These are phyloP conservation scores for Triticum turgidum DNA, from an alignment of 176 grass and related monocot species.

Conservation along the genomic window DNA sequence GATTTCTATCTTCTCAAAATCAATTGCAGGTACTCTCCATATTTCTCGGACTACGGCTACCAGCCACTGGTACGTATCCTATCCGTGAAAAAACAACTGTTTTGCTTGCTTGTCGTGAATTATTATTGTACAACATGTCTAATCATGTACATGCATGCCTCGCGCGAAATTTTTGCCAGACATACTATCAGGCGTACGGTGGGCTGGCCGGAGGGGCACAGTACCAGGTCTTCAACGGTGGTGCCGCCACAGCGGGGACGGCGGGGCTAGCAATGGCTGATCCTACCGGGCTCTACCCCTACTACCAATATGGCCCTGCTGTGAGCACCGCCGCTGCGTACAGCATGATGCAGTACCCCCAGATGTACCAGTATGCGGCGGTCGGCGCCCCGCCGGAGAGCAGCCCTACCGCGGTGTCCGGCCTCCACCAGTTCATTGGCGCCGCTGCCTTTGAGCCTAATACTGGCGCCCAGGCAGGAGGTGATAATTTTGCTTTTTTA, in stretches of 20 bases:
- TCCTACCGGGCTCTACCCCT: slow-evolving; percentile 24
- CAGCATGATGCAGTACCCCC: slow-evolving; percentile 35
- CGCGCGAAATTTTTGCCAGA: not conserved
- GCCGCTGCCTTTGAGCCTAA: slow-evolving; percentile 3
- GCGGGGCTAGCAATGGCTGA: slow-evolving; percentile 28
- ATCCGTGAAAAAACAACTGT: too few species aligned
- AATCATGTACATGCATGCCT: too few species aligned
- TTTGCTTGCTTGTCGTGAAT: not conserved
- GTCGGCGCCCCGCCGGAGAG: not conserved
- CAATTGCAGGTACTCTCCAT: slow-evolving; percentile 48
- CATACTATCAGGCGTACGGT: slow-evolving; percentile 27
- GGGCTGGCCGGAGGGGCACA: slow-evolving; percentile 16
- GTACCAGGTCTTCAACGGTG: slow-evolving; percentile 20
- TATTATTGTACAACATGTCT: not conserved
- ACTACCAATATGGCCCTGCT: slow-evolving; percentile 12
- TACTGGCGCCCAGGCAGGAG: slow-evolving; percentile 28
- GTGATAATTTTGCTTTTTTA: not conserved
- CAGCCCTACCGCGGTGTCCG: not conserved
- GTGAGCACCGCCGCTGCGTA: not conserved
- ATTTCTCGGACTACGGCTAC: slow-evolving; percentile 40
- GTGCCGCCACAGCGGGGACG: not conserved
- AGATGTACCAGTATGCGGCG: slow-evolving; percentile 31
- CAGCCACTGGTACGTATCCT: slow-evolving; percentile 25
- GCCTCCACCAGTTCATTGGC: slow-evolving; percentile 33
- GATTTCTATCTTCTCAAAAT: not conserved